Conservation (phyloP, 2,329 filamentous ascomycete genomes). For the Magnaporthales sp. region DNA sequence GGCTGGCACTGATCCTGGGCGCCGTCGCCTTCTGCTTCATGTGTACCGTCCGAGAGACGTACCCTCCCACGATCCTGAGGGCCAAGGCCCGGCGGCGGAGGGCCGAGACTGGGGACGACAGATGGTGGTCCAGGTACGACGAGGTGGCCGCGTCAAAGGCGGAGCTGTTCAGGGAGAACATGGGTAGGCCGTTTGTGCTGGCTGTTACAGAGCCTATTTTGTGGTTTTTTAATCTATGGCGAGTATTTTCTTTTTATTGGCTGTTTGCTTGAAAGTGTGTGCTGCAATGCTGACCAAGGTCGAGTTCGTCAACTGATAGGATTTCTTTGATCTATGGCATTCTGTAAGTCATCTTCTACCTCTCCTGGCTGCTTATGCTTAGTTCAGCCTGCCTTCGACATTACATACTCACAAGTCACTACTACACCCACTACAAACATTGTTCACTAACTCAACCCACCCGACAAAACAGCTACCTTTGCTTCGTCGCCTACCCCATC, state of each 20-base stretch:
- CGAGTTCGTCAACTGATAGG: slow-evolving; percentile 26
- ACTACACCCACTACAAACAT: not conserved
- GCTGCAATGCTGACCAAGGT: not conserved
- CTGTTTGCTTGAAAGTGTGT: not conserved
- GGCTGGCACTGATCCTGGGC: slow-evolving; percentile 67
- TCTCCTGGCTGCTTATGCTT: too few relatives aligned
- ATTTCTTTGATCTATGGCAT: slow-evolving; percentile 82
- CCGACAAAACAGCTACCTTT: slow-evolving; percentile 57
- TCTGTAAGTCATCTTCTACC: slow-evolving; percentile 28
- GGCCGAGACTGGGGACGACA: slow-evolving; percentile 59
- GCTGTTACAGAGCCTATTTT: slow-evolving; percentile 74
- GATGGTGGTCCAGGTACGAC: slow-evolving; percentile 78
- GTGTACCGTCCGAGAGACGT: slow-evolving; percentile 61
- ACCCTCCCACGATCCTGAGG: slow-evolving; percentile 62
- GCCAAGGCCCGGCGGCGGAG: slow-evolving; percentile 54
- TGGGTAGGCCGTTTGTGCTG: slow-evolving; percentile 71
- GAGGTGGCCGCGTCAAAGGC: slow-evolving; percentile 51
- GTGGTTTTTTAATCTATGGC: slow-evolving; percentile 62
- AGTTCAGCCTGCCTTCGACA: too few relatives aligned
- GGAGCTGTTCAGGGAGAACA: slow-evolving; percentile 62
- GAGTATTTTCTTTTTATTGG: slow-evolving; percentile 12
- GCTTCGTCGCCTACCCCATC: slow-evolving; percentile 84
- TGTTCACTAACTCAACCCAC: not conserved
- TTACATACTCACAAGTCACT: not conserved
- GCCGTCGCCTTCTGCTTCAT: slow-evolving; percentile 53